A percentile compares a stretch with the other conserved stretches of the same genome.
Evolutionary conservation across 2,329 filamentous ascomycete genomes (phyloP).

Genomic region (Trichophyton rubrum): DNA sequence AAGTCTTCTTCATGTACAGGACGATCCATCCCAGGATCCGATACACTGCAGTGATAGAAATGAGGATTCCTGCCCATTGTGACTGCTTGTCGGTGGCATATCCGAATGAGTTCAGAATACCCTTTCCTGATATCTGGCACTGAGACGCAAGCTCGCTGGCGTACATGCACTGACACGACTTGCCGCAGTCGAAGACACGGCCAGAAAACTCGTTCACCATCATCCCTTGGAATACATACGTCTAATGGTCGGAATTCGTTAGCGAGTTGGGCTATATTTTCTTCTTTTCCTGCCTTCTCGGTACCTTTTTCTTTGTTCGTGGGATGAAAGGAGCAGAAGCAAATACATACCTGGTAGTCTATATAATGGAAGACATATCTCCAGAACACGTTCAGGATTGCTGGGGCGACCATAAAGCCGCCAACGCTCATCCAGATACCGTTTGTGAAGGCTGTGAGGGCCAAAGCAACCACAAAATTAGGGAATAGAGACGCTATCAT

Average conservation of each 20-base stretch:
- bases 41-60: constrained; percentile 64
- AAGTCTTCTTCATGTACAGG: constrained; percentile 30
- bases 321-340: neutral
- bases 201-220: constrained; percentile 76
- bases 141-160: constrained; percentile 46
- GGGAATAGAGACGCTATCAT: constrained; percentile 60
- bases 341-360: constrained; percentile 55
- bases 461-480: constrained; percentile 67
- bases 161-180: constrained; percentile 58
- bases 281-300: neutral
- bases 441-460: constrained; percentile 72
- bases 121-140: constrained; percentile 59
- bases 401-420: constrained; percentile 65
- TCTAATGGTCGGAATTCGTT: constrained; percentile 20
- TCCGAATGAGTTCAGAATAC: constrained; percentile 56
- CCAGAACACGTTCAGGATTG: constrained; percentile 68
- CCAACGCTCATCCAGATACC: constrained; percentile 81
- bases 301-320: neutral
- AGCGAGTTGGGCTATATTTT: neutral
- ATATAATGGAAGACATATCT: constrained; percentile 81
- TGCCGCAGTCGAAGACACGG: constrained; percentile 51
- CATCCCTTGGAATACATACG: constrained; percentile 82
- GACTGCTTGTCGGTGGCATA: constrained; percentile 52
- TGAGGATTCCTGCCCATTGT: constrained; percentile 63
- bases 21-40: constrained; percentile 55